Conservation (phyloP, 139 green algal species). For the Tetraselmis striata region DNA sequence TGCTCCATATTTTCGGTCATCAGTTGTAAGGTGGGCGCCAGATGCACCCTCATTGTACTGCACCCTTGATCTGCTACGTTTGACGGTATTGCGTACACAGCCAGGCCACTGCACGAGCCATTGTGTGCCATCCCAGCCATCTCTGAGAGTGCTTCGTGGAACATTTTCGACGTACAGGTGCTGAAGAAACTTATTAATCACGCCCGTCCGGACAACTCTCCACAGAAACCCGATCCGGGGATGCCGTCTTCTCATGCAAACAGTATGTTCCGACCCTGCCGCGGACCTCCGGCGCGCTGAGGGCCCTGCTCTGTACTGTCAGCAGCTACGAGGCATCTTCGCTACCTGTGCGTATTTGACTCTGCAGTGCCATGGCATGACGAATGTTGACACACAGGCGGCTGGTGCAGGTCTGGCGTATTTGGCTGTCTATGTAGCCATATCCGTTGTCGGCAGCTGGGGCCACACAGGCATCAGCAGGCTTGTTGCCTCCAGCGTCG, state of each 20-base stretch:
- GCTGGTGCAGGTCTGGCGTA: background rate
- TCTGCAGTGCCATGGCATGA: background rate
- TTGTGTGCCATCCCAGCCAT: background rate
- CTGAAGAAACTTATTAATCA: background rate
- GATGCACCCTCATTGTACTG: background rate
- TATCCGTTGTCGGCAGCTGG: background rate
- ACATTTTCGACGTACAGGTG: background rate
- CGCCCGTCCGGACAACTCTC: background rate
- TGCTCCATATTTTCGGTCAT: background rate
- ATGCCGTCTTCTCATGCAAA: background rate
- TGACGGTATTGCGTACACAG: no score
- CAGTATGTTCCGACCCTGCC: background rate
- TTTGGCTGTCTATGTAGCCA: background rate
- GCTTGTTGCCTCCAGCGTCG: background rate
- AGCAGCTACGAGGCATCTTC: background rate
- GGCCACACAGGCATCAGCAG: background rate
- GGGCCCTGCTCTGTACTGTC: background rate
- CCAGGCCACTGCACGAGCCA: no score
- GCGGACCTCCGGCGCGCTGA: no score
- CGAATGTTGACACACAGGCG: no score
- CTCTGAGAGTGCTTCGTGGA: background rate
- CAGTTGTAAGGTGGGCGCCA: background rate
- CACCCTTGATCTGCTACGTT: no score
- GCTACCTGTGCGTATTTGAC: background rate
- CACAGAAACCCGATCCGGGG: background rate